phyloP scores from a whole-genome alignment of 2,329 filamentous ascomycete genomes.

The Microdochium nivale region DNA sequence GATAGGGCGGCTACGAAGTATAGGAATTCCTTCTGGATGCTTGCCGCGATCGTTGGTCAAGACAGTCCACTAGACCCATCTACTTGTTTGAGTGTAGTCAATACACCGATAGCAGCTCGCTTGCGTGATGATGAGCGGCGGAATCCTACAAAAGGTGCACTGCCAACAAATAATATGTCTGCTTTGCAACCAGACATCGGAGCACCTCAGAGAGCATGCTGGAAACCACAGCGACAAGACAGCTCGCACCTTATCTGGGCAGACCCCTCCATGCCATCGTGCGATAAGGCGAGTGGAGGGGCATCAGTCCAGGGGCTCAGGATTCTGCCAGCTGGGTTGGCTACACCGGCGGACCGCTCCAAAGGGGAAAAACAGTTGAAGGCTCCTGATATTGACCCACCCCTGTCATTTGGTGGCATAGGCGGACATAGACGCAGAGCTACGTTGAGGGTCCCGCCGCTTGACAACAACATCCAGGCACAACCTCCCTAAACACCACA shows the following conservation, averaged over 20 bases:
- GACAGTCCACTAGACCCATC: not conserved
- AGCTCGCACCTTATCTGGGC: not conserved
- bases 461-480: not conserved
- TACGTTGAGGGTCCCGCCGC: not conserved
- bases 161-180: no score
- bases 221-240: no score
- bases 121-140: not conserved
- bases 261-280: not conserved
- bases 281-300: not conserved
- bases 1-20: not conserved
- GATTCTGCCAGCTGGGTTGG: not conserved
- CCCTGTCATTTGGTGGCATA: not conserved
- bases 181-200: no score
- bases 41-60: not conserved
- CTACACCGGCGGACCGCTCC: not conserved
- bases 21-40: not conserved
- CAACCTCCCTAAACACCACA: not conserved
- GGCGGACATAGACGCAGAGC: not conserved
- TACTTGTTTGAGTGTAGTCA: not conserved
- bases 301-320: not conserved
- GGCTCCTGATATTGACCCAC: not conserved
- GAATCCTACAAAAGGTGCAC: not conserved
- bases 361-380: constrained; percentile 1
- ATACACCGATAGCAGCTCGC: not conserved
- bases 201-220: no score